Evolutionary conservation across 1,284 basidiomycete species (phyloP).

Genomic region (Porogramme epimiltina): DNA sequence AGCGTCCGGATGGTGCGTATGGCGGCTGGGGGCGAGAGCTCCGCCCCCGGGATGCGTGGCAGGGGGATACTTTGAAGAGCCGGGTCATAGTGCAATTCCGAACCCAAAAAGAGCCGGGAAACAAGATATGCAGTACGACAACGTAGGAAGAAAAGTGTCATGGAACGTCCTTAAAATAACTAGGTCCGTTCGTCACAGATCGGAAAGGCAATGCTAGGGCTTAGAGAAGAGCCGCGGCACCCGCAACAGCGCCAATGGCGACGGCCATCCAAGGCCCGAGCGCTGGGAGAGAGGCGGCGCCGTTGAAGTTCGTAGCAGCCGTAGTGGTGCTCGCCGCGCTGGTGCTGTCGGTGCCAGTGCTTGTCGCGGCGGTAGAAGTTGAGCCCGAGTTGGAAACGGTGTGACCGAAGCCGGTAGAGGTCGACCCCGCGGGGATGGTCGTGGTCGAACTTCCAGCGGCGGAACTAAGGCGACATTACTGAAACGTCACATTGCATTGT

Average conservation of each 20-base stretch:
- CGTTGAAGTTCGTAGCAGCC: slow-evolving; percentile 25
- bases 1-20: background rate
- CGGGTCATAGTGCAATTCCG: background rate
- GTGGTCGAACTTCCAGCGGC: background rate
- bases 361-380: background rate
- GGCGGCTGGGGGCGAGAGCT: background rate
- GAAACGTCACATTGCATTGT: too few species aligned
- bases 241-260: slow-evolving; percentile 27
- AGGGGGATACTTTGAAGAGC: background rate
- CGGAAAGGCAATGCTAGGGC: background rate
- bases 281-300: slow-evolving; percentile 18
- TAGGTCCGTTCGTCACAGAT: background rate
- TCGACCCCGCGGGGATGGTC: background rate
- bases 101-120: background rate
- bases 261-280: slow-evolving; percentile 25
- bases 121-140: background rate
- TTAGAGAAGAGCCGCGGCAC: slow-evolving; percentile 28
- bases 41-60: background rate
- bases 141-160: too few species aligned
- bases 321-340: slow-evolving; percentile 3
- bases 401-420: slow-evolving; percentile 22
- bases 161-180: background rate
- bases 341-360: slow-evolving; percentile 7
- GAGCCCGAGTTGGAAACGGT: slow-evolving; percentile 14
- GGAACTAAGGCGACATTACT: background rate